These are phyloP conservation scores for Saussurea involucrata DNA, from an alignment of 129 eudicot species.

Conservation along the genomic window DNA sequence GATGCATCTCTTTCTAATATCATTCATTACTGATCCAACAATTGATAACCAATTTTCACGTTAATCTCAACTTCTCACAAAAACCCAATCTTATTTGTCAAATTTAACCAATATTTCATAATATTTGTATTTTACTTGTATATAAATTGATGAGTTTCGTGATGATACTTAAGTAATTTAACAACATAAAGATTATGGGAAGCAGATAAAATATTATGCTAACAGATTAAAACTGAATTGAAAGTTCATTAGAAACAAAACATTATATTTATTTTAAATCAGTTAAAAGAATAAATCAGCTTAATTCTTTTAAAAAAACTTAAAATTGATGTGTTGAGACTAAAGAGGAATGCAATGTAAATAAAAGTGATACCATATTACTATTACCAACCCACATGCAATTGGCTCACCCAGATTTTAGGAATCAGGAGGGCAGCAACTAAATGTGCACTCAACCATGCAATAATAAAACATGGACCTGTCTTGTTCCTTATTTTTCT, in stretches of 20 bases:
- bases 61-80: no score
- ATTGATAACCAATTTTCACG: no score
- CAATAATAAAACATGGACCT: constrained; percentile 9
- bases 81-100: no score
- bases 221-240: not conserved
- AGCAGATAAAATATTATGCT: no score
- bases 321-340: no score
- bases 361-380: constrained; percentile 2
- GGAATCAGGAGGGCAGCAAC: constrained; percentile 18
- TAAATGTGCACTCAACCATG: constrained; percentile 18
- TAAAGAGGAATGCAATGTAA: not conserved
- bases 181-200: no score
- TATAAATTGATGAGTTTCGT: no score
- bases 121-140: no score
- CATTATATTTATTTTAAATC: not conserved
- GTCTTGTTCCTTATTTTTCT: not conserved
- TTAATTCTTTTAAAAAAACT: not conserved
- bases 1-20: no score
- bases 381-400: constrained; percentile 20
- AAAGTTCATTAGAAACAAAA: not conserved
- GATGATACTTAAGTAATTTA: not conserved
- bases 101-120: no score
- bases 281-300: not conserved
- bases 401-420: constrained; percentile 12
- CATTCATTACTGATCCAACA: no score